phyloP scores from a whole-genome alignment of 1,284 basidiomycete species.

The Pholiota adiposa region DNA sequence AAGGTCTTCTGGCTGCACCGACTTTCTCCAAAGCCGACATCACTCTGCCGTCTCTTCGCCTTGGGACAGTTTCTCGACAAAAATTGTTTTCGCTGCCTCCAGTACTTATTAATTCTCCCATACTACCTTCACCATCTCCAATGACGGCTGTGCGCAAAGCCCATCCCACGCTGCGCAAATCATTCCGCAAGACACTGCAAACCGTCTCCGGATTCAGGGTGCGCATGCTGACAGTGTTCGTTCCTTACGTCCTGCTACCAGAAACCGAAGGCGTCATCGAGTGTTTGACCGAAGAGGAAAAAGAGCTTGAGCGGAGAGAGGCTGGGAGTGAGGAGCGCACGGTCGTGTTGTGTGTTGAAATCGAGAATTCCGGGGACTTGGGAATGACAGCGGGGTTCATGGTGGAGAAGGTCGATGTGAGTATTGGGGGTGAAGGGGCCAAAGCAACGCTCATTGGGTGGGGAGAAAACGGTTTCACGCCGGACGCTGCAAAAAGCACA shows the following conservation, averaged over 20 bases:
- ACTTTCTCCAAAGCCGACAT: conserved; percentile 46
- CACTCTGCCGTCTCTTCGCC: conserved; percentile 64
- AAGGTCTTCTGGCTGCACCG: conserved; percentile 60
- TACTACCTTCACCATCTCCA: conserved; percentile 45
- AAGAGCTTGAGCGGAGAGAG: conserved; percentile 59
- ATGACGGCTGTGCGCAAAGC: conserved; percentile 47
- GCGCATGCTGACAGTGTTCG: conserved; percentile 87
- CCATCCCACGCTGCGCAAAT: conserved; percentile 77
- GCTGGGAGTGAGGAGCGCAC: conserved; percentile 82
- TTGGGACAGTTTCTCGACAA: conserved; percentile 64
- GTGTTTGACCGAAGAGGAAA: conserved; percentile 48
- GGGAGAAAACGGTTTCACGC: conserved; percentile 51
- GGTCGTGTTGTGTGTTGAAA: conserved; percentile 84
- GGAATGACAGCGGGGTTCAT: conserved; percentile 65
- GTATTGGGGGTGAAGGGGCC: conserved; percentile 76
- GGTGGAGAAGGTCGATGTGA: conserved; percentile 73
- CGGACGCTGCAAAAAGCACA: conserved; percentile 42
- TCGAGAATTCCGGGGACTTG: conserved; percentile 75
- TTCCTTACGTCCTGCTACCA: conserved; percentile 75
- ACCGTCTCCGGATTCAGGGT: conserved; percentile 84
- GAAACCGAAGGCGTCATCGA: conserved; percentile 35
- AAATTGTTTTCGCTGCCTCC: conserved; percentile 66
- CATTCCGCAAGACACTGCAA: conserved; percentile 78
- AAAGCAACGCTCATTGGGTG: conserved; percentile 72
- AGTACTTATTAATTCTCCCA: conserved; percentile 42